phyloP scores from a whole-genome alignment of 495 filamentous ascomycete species.

The Thermothielavioides terrestris region DNA sequence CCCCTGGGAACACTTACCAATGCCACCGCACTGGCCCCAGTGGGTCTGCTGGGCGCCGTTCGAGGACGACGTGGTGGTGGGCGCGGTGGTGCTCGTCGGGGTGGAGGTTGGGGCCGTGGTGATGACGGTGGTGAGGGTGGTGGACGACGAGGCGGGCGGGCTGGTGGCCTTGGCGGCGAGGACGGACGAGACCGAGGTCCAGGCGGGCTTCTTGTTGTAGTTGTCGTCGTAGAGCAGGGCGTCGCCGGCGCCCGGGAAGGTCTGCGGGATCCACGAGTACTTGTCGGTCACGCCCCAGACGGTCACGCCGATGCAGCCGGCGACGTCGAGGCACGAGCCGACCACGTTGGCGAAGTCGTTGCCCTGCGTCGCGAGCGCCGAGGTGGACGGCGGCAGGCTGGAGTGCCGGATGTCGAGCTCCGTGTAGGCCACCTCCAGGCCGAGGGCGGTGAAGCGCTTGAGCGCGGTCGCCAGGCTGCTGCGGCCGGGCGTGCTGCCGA shows the following conservation, averaged over 20 bases:
- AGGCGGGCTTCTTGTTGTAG: conserved; percentile 47
- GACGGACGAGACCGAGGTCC: conserved; percentile 32
- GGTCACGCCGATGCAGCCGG: conserved; percentile 53
- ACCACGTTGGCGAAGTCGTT: conserved; percentile 48
- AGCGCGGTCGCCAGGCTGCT: conserved; percentile 31
- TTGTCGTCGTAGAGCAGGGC: conserved; percentile 49
- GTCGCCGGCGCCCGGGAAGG: conserved; percentile 46
- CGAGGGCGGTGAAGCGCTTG: conserved; percentile 36
- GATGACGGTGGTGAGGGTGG: conserved; percentile 12
- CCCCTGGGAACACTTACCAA: too few relatives aligned
- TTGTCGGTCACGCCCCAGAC: conserved; percentile 58
- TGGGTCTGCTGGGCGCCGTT: conserved; percentile 10
- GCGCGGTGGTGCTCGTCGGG: conserved; percentile 4
- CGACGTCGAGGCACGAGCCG: conserved; percentile 45
- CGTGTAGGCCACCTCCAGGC: conserved; percentile 53
- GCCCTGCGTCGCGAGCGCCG: conserved; percentile 43
- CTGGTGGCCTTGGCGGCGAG: conserved; percentile 25
- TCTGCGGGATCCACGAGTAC: conserved; percentile 44
- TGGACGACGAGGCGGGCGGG: not conserved
- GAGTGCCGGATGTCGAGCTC: conserved; percentile 52
- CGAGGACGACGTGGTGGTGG: conserved; percentile 13
- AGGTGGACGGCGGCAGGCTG: conserved; percentile 27
- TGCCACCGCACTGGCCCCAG: conserved; percentile 39
- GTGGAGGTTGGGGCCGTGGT: conserved; percentile 1
- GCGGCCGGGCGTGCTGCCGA: conserved; percentile 40